phyloP scores from a whole-genome alignment of 139 green algal species.

The Bryopsis sp. region DNA sequence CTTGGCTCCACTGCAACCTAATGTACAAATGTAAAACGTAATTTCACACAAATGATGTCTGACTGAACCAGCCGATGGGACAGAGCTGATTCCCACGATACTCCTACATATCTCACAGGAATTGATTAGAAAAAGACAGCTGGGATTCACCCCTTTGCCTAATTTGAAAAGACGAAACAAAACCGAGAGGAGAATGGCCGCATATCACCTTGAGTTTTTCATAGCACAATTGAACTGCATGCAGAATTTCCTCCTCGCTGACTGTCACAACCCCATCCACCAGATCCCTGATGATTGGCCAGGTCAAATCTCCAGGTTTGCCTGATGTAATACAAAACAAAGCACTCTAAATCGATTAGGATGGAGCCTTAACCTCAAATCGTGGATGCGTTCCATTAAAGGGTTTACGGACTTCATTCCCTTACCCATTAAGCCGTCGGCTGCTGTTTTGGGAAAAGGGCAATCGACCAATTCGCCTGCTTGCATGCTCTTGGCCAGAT shows the following conservation, averaged over 20 bases:
- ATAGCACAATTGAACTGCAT: constrained; percentile 63
- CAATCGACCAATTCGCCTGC: constrained; percentile 43
- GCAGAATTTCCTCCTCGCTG: constrained; percentile 61
- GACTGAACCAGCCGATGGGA: too few species aligned
- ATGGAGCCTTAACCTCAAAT: background rate
- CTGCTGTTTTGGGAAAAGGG: constrained; percentile 58
- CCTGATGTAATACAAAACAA: constrained; percentile 18
- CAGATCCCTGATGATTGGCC: constrained; percentile 58
- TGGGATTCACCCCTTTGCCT: too few species aligned
- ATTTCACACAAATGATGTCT: too few species aligned
- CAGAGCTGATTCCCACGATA: too few species aligned
- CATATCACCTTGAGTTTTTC: constrained; percentile 62
- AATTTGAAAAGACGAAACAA: too few species aligned
- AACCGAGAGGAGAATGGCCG: too few species aligned
- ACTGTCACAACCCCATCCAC: constrained; percentile 58
- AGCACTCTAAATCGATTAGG: background rate
- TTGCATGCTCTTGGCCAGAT: constrained; percentile 41
- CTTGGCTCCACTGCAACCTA: too few species aligned
- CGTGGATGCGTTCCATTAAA: background rate
- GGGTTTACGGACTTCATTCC: constrained; percentile 2
- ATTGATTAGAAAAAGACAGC: too few species aligned
- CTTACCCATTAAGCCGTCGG: constrained; percentile 57
- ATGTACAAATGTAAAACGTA: too few species aligned
- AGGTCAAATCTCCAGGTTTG: constrained; percentile 64
- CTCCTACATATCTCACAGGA: too few species aligned